Conservation (phyloP, 805 yeast genomes). For the Metschnikowia corniflorae region DNA sequence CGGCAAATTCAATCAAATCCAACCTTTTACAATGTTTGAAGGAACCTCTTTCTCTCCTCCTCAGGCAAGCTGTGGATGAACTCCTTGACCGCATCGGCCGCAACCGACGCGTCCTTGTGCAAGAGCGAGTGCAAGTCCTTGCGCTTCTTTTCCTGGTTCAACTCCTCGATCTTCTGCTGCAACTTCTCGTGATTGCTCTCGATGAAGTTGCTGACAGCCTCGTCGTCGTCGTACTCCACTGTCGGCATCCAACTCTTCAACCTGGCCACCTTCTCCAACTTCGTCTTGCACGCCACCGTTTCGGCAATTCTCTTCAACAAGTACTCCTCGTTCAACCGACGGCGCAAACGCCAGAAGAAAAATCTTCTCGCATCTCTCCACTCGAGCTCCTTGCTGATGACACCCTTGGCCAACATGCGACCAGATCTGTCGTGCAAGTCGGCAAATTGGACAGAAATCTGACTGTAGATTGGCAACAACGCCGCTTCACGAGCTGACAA, state of each 20-base stretch:
- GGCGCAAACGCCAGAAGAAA: slow-evolving; percentile 98
- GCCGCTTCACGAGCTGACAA: slow-evolving; percentile 74
- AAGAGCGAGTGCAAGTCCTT: slow-evolving; percentile 57
- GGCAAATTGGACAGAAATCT: slow-evolving; percentile 92
- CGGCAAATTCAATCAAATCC: not conserved
- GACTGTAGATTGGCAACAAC: slow-evolving; percentile 84
- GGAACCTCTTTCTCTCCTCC: slow-evolving; percentile 30
- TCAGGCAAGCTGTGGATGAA: slow-evolving; percentile 32
- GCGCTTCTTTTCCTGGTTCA: slow-evolving; percentile 65
- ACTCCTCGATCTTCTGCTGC: slow-evolving; percentile 56
- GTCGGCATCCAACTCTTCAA: slow-evolving; percentile 84
- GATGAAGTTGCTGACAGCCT: slow-evolving; percentile 78
- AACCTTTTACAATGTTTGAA: slow-evolving; percentile 20
- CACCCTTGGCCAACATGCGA: slow-evolving; percentile 95
- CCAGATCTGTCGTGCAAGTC: slow-evolving; percentile 97
- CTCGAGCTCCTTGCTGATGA: slow-evolving; percentile 76
- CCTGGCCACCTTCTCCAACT: slow-evolving; percentile 83
- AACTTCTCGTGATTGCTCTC: slow-evolving; percentile 70
- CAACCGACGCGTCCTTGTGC: slow-evolving; percentile 29
- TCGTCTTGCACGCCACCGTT: slow-evolving; percentile 52
- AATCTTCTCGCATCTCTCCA: slow-evolving; percentile 89
- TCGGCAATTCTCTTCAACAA: slow-evolving; percentile 69
- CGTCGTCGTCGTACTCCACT: slow-evolving; percentile 67
- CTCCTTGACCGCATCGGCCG: slow-evolving; percentile 34
- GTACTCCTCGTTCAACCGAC: slow-evolving; percentile 92